Base-by-base conservation (phyloP, 257 asterid species). In the Marsdenia floribunda region DNA sequence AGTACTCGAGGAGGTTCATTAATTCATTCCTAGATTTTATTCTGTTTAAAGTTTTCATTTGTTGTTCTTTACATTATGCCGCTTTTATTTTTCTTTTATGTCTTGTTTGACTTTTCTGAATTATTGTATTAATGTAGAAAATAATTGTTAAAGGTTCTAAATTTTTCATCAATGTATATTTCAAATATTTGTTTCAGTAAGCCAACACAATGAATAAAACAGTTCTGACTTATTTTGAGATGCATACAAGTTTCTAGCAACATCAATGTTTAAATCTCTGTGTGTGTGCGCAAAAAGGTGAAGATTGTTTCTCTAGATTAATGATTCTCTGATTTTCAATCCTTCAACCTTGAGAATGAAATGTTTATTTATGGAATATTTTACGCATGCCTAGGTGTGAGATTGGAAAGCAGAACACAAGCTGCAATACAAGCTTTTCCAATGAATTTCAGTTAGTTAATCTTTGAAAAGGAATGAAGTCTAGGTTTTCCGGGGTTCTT, bases 1-100 rank as follows among this genome's bases (percentile, higher is more conserved):
- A 49, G 99, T 95, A 81, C 99, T 95, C 80, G 99, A 95, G 88
- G 99, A 95, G 97, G 99, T 95, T 84, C 54, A 63, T 83, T 75
- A 78, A 35, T 57, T 72, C 29, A 55, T 61, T 57, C 66, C 57
- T 70, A 71, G 24, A 58, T 19, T 61, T 10, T 26, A 44, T 47
- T 26, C 54, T 15, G 40, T 69, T 38, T 55, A 18, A 53, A 22
- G 16, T 71, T 24, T n/a, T 71, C 7, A 54, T 19, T 53, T 74
- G 38, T 24, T 68, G 35, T 59, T 37, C 0, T 42, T 11, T 58
- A 46, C 37, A 76, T 61, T 26, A 71, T 64, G 57, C 7, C 6
- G 21, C n/a, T 16, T 14, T 16, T 52, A 52, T 52, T 52, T 58
- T 29, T 24, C 67, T 70, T 72, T 47, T 80, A 10, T 61, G 14